phyloP scores from a whole-genome alignment of 192 early-diverging fungal species.

The Phlyctochytrium bullatum region DNA sequence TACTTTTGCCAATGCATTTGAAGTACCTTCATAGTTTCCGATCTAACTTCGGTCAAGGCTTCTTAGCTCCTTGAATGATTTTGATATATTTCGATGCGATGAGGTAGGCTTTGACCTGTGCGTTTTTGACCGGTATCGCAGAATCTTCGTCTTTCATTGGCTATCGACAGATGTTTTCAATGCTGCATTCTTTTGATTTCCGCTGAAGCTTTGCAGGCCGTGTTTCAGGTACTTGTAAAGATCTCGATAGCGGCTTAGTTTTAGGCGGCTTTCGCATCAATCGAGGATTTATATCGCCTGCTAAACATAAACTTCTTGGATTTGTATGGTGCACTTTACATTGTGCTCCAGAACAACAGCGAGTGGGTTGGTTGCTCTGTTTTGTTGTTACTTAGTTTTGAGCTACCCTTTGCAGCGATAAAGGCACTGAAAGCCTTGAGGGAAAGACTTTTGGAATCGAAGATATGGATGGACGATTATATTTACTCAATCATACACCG shows the following conservation, averaged over 20 bases:
- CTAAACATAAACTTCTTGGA: background rate
- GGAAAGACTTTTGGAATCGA: background rate
- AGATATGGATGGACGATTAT: background rate
- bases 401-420: background rate
- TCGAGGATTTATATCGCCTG: background rate
- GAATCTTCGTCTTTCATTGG: too few relatives aligned
- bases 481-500: background rate
- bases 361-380: background rate
- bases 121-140: too few relatives aligned
- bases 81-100: too few relatives aligned
- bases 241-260: background rate
- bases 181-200: too few relatives aligned
- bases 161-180: too few relatives aligned
- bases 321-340: background rate
- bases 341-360: background rate
- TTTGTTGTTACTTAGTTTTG: background rate
- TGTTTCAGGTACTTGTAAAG: too few relatives aligned
- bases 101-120: too few relatives aligned
- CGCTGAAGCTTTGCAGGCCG: too few relatives aligned
- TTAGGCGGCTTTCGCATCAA: background rate
- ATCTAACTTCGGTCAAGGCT: too few relatives aligned
- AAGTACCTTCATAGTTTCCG: too few relatives aligned
- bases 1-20: too few relatives aligned
- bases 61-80: too few relatives aligned
- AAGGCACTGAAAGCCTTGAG: background rate